Conservation (phyloP, 805 yeast species). For the Nakazawaea sp. region DNA sequence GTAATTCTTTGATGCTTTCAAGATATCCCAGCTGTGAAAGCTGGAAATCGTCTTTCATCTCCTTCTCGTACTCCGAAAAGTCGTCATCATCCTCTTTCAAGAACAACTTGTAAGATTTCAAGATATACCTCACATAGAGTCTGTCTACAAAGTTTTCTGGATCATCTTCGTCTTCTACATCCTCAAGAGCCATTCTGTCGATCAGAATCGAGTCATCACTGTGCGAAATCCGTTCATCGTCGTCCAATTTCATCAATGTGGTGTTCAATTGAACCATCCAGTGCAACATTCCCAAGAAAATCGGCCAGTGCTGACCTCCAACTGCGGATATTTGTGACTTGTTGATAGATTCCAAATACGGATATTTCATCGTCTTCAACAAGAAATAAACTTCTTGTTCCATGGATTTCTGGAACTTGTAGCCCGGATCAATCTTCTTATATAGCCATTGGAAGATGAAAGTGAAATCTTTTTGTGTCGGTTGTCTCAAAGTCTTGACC, state of each 20-base stretch:
- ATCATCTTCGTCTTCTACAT: constrained; percentile 11
- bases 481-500: constrained; percentile 56
- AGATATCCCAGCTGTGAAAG: constrained; percentile 42
- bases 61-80: constrained; percentile 44
- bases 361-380: constrained; percentile 63
- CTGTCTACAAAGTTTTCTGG: constrained; percentile 16
- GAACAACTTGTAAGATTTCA: constrained; percentile 62
- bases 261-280: constrained; percentile 65
- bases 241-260: constrained; percentile 33
- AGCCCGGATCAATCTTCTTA: constrained; percentile 72
- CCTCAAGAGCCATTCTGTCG: no score
- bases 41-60: constrained; percentile 51
- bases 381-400: constrained; percentile 72
- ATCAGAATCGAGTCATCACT: constrained; percentile 11
- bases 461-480: constrained; percentile 84
- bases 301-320: constrained; percentile 86
- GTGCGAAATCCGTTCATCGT: no score
- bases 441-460: constrained; percentile 76
- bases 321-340: constrained; percentile 86
- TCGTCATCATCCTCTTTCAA: constrained; percentile 55
- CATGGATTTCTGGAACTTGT: constrained; percentile 56
- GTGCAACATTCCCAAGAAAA: constrained; percentile 71
- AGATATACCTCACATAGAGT: constrained; percentile 52
- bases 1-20: constrained; percentile 34
- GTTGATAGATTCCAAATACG: constrained; percentile 73